phyloP scores from a whole-genome alignment of 192 early-diverging fungal genomes.

The Podochytrium sp. region DNA sequence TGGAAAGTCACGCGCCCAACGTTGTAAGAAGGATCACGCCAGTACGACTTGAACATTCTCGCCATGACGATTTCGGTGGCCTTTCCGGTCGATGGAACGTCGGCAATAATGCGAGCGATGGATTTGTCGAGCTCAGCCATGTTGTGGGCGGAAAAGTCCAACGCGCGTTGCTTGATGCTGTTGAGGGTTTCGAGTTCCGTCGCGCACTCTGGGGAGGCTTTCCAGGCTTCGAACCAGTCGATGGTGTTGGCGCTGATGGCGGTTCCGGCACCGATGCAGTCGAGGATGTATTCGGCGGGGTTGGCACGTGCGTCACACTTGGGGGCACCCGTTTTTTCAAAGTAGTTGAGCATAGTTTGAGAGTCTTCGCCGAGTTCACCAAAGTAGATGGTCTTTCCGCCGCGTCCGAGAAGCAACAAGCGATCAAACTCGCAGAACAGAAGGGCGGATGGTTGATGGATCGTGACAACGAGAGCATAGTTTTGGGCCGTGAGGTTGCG shows the following conservation, averaged over 20 bases:
- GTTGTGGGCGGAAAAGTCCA: conserved; percentile 2
- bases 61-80: conserved; percentile 65
- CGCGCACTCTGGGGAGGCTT: conserved; percentile 53
- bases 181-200: conserved; percentile 56
- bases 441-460: conserved; percentile 86
- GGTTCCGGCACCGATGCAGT: conserved; percentile 73
- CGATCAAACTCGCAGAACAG: conserved; percentile 86
- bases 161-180: conserved; percentile 2
- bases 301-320: conserved; percentile 70
- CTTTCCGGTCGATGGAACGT: conserved; percentile 48
- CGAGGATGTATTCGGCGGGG: conserved; percentile 86
- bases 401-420: conserved; percentile 76
- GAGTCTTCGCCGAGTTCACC: conserved; percentile 78
- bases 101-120: conserved; percentile 32
- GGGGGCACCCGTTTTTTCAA: conserved; percentile 73
- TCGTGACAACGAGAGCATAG: conserved; percentile 81
- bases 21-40: conserved; percentile 77
- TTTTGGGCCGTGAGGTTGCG: conserved; percentile 67
- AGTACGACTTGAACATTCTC: conserved; percentile 72
- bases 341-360: conserved; percentile 68
- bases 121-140: conserved; percentile 21
- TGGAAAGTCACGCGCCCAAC: conserved; percentile 69
- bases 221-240: conserved; percentile 80
- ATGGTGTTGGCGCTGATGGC: conserved; percentile 38
- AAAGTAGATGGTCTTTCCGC: conserved; percentile 83